Evolutionary conservation across 257 asterid species (phyloP), one percentile per base, ranked within the genome.

Genomic region (Nicotiana tabacum): DNA sequence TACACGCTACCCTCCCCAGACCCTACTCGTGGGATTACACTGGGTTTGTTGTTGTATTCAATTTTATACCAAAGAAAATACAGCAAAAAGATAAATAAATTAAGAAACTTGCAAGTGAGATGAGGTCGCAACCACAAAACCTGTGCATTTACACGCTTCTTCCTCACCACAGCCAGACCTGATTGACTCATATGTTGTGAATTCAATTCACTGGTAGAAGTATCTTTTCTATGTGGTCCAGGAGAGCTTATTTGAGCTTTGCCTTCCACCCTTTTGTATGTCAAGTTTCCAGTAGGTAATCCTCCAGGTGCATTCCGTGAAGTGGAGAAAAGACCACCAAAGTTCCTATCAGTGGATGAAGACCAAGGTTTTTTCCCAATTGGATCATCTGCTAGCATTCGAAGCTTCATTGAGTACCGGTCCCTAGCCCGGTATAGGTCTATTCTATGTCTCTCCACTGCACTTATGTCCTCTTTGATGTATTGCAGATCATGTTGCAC

Each of bases 111-210:
- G 64, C 15, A 15, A 29, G 17, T 51, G 15, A 76, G 64, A 27
- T 51, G 69, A 83, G 70, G 43, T 66, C 62, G 27, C 61, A 67
- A 81, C 27, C 30, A 82, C 90, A 82, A 85, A 43, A 93, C 98
- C 98, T 93, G 98, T 77, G 92, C 91, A 86, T 90, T 94, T 51
- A 93, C 88, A 21, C 98, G 94, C 85, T 92, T 93, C 86, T 93
- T 93, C 78, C 95, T 88, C 46, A 86, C 88, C 39, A 93, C 92
- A 12, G 94, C 91, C 81, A 89, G 85, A 74, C 94, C 91, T 33
- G 95, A 88, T 88, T 89, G 97, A 83, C 92, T 89, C 86, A 84
- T 84, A 83, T 89, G 87, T 67, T 88, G 95, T 65, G 93, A 91
- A 80, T 88, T 88, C 62, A 89, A 86, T 82, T 89, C 92, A 85